Conservation (phyloP, 305 asterid genomes). For the Withania somnifera region DNA sequence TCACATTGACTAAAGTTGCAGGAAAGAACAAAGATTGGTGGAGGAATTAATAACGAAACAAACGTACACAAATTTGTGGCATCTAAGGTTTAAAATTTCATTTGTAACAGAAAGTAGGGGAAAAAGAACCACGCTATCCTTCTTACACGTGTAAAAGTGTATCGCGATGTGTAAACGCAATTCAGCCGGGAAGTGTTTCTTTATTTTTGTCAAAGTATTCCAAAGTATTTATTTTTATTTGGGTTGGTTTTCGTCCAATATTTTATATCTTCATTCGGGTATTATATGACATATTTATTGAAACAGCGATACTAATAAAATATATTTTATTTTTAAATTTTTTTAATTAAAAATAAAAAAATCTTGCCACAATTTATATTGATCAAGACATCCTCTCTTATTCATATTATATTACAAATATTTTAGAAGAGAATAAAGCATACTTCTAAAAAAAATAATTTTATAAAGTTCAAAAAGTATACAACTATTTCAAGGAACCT, state of each 20-base stretch:
- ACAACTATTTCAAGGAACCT: background rate
- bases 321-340: too few species aligned
- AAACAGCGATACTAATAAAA: too few species aligned
- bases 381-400: background rate
- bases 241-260: too few species aligned
- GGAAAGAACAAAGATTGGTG: background rate
- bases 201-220: background rate
- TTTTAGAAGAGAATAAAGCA: background rate
- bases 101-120: background rate
- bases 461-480: background rate
- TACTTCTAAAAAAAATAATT: background rate
- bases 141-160: background rate
- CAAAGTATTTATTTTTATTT: too few species aligned
- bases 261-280: too few species aligned
- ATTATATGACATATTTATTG: too few species aligned
- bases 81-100: background rate
- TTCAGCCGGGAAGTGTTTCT: background rate
- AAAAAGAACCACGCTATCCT: background rate
- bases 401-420: background rate
- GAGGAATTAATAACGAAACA: background rate
- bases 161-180: background rate
- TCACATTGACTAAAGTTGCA: background rate
- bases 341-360: too few species aligned
- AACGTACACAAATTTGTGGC: background rate
- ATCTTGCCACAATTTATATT: too few species aligned